Evolutionary conservation across 345 rosid genomes (phyloP).

Genomic region (Salix suchowensis): DNA sequence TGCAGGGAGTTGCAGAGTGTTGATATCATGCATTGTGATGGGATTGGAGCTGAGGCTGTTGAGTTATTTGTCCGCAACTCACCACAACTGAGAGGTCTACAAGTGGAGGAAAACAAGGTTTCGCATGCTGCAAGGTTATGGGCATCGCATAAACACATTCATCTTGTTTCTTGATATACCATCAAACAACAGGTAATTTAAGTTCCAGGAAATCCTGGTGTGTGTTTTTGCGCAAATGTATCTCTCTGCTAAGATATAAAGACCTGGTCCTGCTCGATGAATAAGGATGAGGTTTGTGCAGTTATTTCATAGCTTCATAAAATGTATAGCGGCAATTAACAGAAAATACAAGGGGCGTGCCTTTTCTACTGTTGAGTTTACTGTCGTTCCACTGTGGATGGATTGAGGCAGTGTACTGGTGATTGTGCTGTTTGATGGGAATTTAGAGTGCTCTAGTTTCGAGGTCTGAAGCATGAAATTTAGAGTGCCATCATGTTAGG

Average conservation of each 20-base stretch:
- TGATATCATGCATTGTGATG: constrained; percentile 47
- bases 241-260: too few species aligned
- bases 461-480: too few species aligned
- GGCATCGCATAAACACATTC: constrained; percentile 41
- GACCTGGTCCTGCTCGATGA: neutral
- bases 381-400: too few species aligned
- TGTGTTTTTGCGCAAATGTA: too few species aligned
- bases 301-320: neutral
- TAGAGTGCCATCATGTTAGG: too few species aligned
- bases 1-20: constrained; percentile 49
- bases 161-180: constrained; percentile 32
- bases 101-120: constrained; percentile 58
- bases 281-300: neutral
- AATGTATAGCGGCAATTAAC: neutral
- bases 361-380: too few species aligned
- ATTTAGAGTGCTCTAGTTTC: too few species aligned
- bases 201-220: too few species aligned
- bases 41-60: constrained; percentile 44
- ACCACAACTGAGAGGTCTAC: constrained; percentile 38
- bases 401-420: too few species aligned
- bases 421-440: too few species aligned
- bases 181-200: too few species aligned
- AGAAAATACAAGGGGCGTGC: too few species aligned
- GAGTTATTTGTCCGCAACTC: constrained; percentile 48
- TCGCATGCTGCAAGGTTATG: constrained; percentile 39